A percentile compares a stretch with the other conserved stretches of the same genome.
Evolutionary conservation across 352 stramenopile genomes (phyloP).

Genomic region (Thraustochytrium aureum): DNA sequence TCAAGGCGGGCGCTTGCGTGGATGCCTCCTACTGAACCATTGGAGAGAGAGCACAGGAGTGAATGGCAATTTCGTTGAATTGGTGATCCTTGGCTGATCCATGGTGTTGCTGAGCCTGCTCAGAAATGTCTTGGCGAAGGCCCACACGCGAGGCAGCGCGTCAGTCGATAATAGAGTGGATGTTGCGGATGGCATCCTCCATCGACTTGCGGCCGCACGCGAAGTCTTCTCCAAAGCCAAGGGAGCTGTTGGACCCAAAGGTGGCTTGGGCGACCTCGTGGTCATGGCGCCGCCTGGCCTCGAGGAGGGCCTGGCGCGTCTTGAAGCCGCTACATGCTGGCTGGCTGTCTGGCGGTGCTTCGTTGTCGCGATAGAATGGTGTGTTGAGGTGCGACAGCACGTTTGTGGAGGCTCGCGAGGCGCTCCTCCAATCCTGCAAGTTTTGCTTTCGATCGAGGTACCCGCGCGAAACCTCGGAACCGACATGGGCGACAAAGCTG

Average conservation of each 20-base stretch:
- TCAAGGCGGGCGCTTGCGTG: background rate
- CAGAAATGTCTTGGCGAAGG: background rate
- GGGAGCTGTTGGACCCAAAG: background rate
- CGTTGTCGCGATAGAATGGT: constrained; percentile 12
- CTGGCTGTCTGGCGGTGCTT: background rate
- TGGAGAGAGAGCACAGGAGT: background rate
- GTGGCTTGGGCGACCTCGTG: constrained; percentile 6
- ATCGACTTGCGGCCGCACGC: constrained; percentile 41
- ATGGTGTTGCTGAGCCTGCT: background rate
- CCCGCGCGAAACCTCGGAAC: background rate
- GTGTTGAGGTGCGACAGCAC: constrained; percentile 26
- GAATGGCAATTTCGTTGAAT: background rate
- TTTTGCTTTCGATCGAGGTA: constrained; percentile 4
- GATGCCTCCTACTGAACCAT: background rate
- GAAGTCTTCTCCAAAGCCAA: constrained; percentile 33
- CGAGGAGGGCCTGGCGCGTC: constrained; percentile 8
- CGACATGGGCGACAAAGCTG: background rate
- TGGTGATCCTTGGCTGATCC: background rate
- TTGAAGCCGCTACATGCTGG: background rate
- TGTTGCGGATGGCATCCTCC: constrained; percentile 35
- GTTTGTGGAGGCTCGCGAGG: background rate
- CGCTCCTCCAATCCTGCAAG: background rate
- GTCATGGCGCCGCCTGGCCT: background rate
- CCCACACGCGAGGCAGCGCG: too few species aligned
- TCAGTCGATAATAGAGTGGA: constrained; percentile 33